These are phyloP conservation scores for Solanum pinnatisectum DNA, from an alignment of 257 asterid species.

Conservation along the genomic window DNA sequence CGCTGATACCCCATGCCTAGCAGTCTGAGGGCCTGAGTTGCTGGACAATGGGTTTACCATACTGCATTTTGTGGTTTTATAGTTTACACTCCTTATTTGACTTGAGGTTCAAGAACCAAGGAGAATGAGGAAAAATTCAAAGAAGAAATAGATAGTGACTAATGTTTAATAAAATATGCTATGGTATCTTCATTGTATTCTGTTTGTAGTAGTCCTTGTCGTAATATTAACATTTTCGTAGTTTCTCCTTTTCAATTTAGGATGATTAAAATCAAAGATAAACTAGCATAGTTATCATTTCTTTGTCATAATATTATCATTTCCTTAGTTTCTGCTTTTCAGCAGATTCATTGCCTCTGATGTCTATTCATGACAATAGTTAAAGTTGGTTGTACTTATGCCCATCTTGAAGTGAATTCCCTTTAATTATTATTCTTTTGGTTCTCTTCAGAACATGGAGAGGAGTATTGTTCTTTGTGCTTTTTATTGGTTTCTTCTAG, in stretches of 20 bases:
- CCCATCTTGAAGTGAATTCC: not conserved
- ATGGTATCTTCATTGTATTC: not conserved
- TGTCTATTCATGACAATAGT: not conserved
- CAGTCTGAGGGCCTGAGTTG: not conserved
- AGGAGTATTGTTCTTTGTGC: not conserved
- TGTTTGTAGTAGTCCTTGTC: not conserved
- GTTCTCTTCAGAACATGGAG: not conserved
- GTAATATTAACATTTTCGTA: not conserved
- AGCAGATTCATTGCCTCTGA: not conserved
- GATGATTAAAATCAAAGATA: not conserved
- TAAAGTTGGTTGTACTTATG: not conserved
- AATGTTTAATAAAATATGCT: not conserved
- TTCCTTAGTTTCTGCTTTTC: not conserved
- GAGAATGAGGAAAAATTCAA: not conserved
- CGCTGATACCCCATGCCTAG: not conserved
- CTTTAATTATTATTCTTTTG: not conserved
- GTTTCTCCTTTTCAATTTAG: not conserved
- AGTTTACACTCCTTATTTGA: not conserved
- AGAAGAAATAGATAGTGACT: not conserved
- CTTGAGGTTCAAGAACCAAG: not conserved
- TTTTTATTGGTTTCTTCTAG: not conserved
- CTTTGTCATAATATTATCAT: not conserved
- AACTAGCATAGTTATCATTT: not conserved
- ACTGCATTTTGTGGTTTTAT: not conserved
- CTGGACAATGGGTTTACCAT: not conserved